Percentiles rank a stretch among this genome's conserved stretches.
phyloP scores from a whole-genome alignment of 2,329 filamentous ascomycete species.

The Fusarium chlamydosporum region DNA sequence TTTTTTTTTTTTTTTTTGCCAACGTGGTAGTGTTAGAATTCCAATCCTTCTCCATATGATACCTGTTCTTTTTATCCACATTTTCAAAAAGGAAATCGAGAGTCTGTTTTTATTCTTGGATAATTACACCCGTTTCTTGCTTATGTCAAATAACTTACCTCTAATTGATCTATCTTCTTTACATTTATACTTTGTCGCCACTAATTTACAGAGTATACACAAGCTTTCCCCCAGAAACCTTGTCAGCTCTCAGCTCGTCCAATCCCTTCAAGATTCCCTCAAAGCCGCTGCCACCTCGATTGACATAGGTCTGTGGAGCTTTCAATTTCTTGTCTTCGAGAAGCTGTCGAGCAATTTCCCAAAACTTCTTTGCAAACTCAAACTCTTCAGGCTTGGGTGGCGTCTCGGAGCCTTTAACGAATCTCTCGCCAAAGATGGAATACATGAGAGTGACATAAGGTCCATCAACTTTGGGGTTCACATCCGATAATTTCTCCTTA shows the following conservation, averaged over 20 bases:
- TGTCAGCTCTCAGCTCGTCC: conserved; percentile 18
- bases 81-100: too few species aligned
- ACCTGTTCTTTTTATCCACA: background rate
- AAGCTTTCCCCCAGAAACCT: conserved; percentile 16
- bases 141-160: too few species aligned
- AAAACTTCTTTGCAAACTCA: conserved; percentile 22
- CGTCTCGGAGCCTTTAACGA: conserved; percentile 2
- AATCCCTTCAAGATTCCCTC: conserved; percentile 11
- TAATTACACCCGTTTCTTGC: too few species aligned
- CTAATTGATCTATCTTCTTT: too few species aligned
- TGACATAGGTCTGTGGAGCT: background rate
- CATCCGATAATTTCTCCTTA: background rate
- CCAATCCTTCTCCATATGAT: too few species aligned
- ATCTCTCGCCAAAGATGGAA: conserved; percentile 26
- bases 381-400: conserved; percentile 18
- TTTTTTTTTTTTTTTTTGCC: too few species aligned
- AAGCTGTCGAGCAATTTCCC: conserved; percentile 15
- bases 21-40: too few species aligned
- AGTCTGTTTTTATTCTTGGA: too few species aligned
- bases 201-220: conserved; percentile 13
- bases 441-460: conserved; percentile 24
- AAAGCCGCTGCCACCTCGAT: conserved; percentile 4
- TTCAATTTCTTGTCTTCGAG: conserved; percentile 8
- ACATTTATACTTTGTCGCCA: rapidly evolving
- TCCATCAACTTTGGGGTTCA: conserved; percentile 24